These are phyloP conservation scores for Dimocarpus longan DNA, from an alignment of 345 rosid genomes.

Conservation along the genomic window DNA sequence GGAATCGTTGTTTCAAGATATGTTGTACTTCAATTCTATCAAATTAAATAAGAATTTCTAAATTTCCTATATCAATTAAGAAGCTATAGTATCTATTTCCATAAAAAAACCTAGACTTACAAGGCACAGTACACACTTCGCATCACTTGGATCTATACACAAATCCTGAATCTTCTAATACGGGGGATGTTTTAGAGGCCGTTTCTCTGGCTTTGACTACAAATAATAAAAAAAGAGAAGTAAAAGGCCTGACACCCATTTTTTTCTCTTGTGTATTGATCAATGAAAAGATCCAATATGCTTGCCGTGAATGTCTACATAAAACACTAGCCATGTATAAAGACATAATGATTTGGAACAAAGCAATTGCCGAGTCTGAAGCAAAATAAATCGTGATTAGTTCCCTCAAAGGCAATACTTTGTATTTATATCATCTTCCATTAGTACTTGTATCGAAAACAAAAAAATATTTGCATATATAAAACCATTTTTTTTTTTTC, in stretches of 20 bases:
- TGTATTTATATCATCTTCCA: background rate
- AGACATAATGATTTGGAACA: background rate
- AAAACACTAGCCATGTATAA: background rate
- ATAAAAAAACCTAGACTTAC: no score
- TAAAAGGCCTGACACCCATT: background rate
- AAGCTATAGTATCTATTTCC: no score
- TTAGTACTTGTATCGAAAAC: no score
- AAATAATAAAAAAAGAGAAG: no score
- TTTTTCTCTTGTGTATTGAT: no score
- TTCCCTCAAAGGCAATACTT: background rate
- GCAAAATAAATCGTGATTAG: background rate
- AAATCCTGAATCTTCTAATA: no score
- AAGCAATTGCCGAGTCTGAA: conserved; percentile 13
- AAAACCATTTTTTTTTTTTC: background rate
- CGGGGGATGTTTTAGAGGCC: background rate
- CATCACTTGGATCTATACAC: no score
- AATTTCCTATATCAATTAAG: background rate
- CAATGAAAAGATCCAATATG: background rate
- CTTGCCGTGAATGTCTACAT: background rate
- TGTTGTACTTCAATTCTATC: background rate
- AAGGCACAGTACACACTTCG: no score
- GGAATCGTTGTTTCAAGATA: background rate
- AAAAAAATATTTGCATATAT: background rate
- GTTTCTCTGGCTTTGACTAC: background rate
- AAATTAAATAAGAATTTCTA: background rate